Percentiles rank a stretch among this genome's conserved stretches.
Evolutionary conservation across 495 filamentous ascomycete species (phyloP).

Genomic region (Penicillium cosmopolitanum): DNA sequence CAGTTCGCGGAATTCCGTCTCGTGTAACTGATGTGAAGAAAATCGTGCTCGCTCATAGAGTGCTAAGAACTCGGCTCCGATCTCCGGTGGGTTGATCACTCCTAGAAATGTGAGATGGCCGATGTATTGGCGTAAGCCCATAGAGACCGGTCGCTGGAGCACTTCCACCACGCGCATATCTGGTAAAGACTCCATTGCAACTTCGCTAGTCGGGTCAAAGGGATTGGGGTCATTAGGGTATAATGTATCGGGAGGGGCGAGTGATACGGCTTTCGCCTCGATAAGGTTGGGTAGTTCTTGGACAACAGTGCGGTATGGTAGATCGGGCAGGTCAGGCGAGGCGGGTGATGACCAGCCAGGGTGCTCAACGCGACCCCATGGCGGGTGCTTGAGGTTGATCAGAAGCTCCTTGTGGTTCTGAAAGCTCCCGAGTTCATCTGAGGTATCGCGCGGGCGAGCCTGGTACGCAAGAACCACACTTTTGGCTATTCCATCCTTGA

Average conservation of each 20-base stretch:
- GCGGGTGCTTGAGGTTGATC: slow-evolving; percentile 46
- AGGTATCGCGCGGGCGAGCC: slow-evolving; percentile 63
- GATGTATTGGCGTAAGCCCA: slow-evolving; percentile 84
- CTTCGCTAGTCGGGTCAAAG: slow-evolving; percentile 34
- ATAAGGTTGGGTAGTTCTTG: slow-evolving; percentile 87
- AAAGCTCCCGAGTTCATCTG: slow-evolving; percentile 35
- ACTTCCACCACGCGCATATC: slow-evolving; percentile 68
- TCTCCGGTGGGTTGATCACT: slow-evolving; percentile 60
- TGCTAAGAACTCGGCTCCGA: slow-evolving; percentile 65
- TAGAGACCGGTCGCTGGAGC: slow-evolving; percentile 68
- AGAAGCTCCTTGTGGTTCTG: slow-evolving; percentile 35
- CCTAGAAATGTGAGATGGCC: slow-evolving; percentile 66
- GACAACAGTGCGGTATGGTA: slow-evolving; percentile 82
- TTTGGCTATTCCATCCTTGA: slow-evolving; percentile 67
- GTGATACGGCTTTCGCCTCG: slow-evolving; percentile 86
- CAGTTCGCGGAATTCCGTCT: slow-evolving; percentile 73
- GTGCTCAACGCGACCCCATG: slow-evolving; percentile 83
- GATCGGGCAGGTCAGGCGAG: slow-evolving; percentile 71
- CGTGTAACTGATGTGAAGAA: slow-evolving; percentile 60
- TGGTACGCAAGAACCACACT: slow-evolving; percentile 85
- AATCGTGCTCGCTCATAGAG: slow-evolving; percentile 87
- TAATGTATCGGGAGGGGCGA: slow-evolving; percentile 68
- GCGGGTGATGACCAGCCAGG: slow-evolving; percentile 86
- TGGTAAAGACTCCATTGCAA: slow-evolving; percentile 38
- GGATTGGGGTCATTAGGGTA: slow-evolving; percentile 24